Evolutionary conservation across 805 yeast species (phyloP).

Genomic region (Wickerhamiella cacticola): DNA sequence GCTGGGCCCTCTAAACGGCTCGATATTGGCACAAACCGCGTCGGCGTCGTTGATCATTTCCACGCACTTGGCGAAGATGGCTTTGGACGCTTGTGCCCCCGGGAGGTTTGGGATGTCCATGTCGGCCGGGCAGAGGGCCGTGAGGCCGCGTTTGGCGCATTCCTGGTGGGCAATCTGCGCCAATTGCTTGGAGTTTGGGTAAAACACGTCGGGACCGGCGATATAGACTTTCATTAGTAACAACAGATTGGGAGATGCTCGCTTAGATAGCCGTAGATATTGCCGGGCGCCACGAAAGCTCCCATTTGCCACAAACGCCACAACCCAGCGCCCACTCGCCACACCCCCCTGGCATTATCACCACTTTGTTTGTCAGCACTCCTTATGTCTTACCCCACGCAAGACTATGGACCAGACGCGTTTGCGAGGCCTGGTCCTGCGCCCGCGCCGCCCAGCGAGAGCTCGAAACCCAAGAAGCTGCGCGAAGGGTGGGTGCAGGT

Average conservation of each 20-base stretch:
- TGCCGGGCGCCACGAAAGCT: too few species aligned
- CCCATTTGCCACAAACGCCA: too few species aligned
- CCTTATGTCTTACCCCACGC: constrained; percentile 8
- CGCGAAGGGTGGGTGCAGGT: constrained; percentile 79
- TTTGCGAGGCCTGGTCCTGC: constrained; percentile 23
- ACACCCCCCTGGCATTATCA: too few species aligned
- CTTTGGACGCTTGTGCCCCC: constrained; percentile 8
- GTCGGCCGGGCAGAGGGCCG: constrained; percentile 13
- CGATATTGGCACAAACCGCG: constrained; percentile 14
- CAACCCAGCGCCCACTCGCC: too few species aligned
- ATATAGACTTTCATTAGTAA: constrained; percentile 13
- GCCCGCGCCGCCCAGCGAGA: constrained; percentile 16
- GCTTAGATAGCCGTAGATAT: too few species aligned
- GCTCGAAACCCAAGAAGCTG: constrained; percentile 8
- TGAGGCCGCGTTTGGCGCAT: constrained; percentile 8
- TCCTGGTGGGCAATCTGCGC: constrained; percentile 8
- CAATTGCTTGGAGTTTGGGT: constrained; percentile 8
- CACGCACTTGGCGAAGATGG: constrained; percentile 12
- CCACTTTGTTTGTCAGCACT: constrained; percentile 2
- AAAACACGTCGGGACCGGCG: constrained; percentile 17
- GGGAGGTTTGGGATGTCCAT: constrained; percentile 3
- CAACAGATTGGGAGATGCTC: too few species aligned
- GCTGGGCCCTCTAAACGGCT: constrained; percentile 16
- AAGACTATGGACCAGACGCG: constrained; percentile 19
- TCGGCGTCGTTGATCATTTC: constrained; percentile 13